phyloP scores from a whole-genome alignment of 2,329 filamentous ascomycete species.

The Stagonosporopsis chrysanthemi region DNA sequence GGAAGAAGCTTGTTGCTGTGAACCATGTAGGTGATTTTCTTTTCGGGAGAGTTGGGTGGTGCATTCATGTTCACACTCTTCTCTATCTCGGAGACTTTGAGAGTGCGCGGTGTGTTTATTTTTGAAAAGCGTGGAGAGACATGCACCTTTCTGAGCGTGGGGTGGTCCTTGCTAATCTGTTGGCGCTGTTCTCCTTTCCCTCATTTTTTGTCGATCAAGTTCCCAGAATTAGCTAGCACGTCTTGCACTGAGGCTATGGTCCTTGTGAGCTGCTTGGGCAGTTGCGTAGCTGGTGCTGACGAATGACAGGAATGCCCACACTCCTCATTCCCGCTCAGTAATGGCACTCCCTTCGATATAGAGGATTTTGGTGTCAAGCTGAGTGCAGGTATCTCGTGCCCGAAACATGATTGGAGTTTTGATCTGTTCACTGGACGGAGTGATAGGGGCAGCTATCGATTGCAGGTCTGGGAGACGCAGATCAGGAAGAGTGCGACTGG shows the following conservation, averaged over 20 bases:
- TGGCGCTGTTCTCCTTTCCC: too few relatives aligned
- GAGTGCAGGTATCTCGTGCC: slow-evolving; percentile 70
- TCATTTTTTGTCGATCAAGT: too few relatives aligned
- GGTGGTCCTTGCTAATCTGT: too few relatives aligned
- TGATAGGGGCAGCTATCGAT: slow-evolving; percentile 68
- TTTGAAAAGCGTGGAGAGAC: too few relatives aligned
- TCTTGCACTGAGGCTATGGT: too few relatives aligned
- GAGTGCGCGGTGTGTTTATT: too few relatives aligned
- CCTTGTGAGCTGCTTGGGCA: neutral
- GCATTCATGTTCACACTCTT: neutral
- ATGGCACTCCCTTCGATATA: slow-evolving; percentile 71
- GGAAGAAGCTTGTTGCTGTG: slow-evolving; percentile 69
- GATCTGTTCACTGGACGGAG: slow-evolving; percentile 69
- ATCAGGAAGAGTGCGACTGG: slow-evolving; percentile 41
- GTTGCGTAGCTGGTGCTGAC: neutral
- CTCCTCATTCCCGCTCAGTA: slow-evolving; percentile 69
- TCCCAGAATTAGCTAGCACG: too few relatives aligned
- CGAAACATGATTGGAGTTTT: slow-evolving; percentile 76
- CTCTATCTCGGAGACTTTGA: neutral
- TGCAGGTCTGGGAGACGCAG: slow-evolving; percentile 71
- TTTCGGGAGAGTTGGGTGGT: too few relatives aligned
- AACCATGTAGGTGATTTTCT: slow-evolving; percentile 63
- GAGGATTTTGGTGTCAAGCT: slow-evolving; percentile 73
- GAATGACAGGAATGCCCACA: slow-evolving; percentile 64
- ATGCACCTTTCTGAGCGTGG: too few relatives aligned